These are phyloP conservation scores for Ustilago shanxiensis DNA, from an alignment of 1,284 basidiomycete species.

Conservation along the genomic window DNA sequence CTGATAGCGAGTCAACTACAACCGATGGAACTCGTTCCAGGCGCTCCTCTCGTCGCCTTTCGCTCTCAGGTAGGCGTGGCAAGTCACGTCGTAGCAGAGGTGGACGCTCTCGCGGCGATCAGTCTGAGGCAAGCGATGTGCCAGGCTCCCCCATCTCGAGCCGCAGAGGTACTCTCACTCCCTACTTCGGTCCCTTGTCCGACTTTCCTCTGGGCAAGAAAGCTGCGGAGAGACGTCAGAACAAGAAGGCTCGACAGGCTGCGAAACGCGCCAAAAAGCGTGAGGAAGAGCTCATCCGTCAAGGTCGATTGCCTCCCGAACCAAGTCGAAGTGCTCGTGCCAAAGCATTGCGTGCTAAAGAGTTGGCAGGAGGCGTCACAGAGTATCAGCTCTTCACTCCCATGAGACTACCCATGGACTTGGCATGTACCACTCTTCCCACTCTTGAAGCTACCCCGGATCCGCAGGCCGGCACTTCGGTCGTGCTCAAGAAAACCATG, in stretches of 20 bases:
- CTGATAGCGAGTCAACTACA: slow-evolving; percentile 30
- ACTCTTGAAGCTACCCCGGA: slow-evolving; percentile 36
- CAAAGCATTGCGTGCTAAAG: slow-evolving; percentile 62
- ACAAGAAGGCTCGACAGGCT: slow-evolving; percentile 42
- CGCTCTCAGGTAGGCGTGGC: slow-evolving; percentile 21
- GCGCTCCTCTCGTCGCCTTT: slow-evolving; percentile 44
- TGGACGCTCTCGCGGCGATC: slow-evolving; percentile 34
- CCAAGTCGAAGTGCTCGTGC: slow-evolving; percentile 64
- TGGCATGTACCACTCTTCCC: slow-evolving; percentile 29
- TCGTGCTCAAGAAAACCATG: slow-evolving; percentile 42
- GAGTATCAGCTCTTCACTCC: slow-evolving; percentile 67
- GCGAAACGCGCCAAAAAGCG: slow-evolving; percentile 50
- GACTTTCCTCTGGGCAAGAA: slow-evolving; percentile 47
- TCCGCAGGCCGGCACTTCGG: slow-evolving; percentile 22
- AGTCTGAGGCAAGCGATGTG: slow-evolving; percentile 41
- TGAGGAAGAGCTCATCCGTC: slow-evolving; percentile 46
- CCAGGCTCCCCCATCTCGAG: slow-evolving; percentile 40
- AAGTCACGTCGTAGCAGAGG: slow-evolving; percentile 32
- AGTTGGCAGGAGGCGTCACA: slow-evolving; percentile 66
- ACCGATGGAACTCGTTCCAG: slow-evolving; percentile 36
- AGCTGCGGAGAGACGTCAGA: slow-evolving; percentile 33
- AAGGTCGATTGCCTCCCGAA: slow-evolving; percentile 52
- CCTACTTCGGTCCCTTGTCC: slow-evolving; percentile 48
- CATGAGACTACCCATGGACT: slow-evolving; percentile 53
- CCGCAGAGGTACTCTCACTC: slow-evolving; percentile 42